Conservation (phyloP, 176 grass and related monocot genomes). For the Thalia dealbata region DNA sequence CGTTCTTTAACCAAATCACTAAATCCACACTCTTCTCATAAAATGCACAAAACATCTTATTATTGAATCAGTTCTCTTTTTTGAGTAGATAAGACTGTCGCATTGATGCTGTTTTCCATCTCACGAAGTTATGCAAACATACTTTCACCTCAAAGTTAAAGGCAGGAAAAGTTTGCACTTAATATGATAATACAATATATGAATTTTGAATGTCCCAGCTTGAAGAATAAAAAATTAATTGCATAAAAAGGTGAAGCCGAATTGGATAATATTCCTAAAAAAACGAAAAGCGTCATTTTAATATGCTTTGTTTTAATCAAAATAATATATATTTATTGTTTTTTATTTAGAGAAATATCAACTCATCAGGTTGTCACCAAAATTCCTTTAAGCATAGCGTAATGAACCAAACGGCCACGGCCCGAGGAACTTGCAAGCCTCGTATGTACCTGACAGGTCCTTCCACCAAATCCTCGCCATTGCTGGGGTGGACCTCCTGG, state of each 20-base stretch:
- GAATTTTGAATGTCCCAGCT: too few relatives aligned
- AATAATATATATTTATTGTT: too few relatives aligned
- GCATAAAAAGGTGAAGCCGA: neutral
- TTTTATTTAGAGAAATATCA: neutral
- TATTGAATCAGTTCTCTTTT: neutral
- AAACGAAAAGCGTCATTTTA: neutral
- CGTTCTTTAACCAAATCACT: neutral
- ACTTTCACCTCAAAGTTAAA: too few relatives aligned
- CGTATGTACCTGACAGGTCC: constrained; percentile 6
- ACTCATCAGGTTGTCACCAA: neutral
- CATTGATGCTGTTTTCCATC: neutral
- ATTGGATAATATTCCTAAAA: neutral
- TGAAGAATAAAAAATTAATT: neutral
- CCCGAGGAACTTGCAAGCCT: neutral
- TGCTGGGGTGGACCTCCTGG: neutral
- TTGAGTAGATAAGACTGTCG: neutral
- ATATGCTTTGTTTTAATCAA: too few relatives aligned
- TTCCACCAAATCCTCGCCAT: constrained; percentile 12
- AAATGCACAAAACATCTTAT: neutral
- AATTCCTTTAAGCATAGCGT: neutral
- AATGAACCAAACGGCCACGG: neutral
- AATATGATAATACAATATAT: too few relatives aligned
- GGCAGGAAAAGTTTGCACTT: too few relatives aligned
- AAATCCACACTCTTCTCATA: neutral
- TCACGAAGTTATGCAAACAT: neutral